These are phyloP conservation scores for Podila verticillata DNA, from an alignment of 192 early-diverging fungal genomes.

Conservation along the genomic window DNA sequence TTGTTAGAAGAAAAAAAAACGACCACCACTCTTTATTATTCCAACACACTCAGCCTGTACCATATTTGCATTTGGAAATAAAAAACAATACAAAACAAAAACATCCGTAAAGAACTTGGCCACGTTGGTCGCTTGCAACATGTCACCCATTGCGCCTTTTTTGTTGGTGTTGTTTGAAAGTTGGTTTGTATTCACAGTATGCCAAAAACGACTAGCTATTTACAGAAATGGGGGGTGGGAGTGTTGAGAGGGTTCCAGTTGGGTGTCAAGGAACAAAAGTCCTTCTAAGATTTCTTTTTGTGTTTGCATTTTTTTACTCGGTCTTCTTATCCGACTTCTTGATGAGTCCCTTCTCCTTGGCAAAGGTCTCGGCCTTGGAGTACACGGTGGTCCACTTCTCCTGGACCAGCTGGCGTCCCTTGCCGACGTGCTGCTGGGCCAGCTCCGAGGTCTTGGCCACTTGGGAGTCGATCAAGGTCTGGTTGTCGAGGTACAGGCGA, in stretches of 20 bases:
- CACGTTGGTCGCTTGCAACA: too few species aligned
- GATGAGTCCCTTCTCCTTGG: constrained; percentile 29
- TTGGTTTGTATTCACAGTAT: too few species aligned
- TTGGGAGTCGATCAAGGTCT: constrained; percentile 31
- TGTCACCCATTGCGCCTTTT: too few species aligned
- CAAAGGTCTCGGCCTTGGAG: constrained; percentile 33
- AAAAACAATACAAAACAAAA: too few species aligned
- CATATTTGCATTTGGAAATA: too few species aligned
- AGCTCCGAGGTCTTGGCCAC: constrained; percentile 32
- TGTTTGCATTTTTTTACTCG: constrained; percentile 1
- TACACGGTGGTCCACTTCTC: constrained; percentile 23
- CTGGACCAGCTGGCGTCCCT: constrained; percentile 22
- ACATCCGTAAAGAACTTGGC: too few species aligned
- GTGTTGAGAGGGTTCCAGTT: neutral
- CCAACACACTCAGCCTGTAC: too few species aligned
- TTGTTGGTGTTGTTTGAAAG: too few species aligned
- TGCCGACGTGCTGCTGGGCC: constrained; percentile 26
- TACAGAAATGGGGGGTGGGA: neutral
- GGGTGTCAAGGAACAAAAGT: neutral
- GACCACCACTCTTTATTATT: neutral
- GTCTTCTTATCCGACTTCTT: constrained; percentile 38
- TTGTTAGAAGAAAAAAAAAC: neutral
- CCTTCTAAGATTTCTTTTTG: neutral
- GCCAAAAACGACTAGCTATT: neutral
- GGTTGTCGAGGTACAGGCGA: constrained; percentile 45